Percentiles rank a stretch among this genome's conserved stretches.
These are phyloP conservation scores for Ogataea pignaliae DNA, from an alignment of 805 yeast species.

Conservation along the genomic window DNA sequence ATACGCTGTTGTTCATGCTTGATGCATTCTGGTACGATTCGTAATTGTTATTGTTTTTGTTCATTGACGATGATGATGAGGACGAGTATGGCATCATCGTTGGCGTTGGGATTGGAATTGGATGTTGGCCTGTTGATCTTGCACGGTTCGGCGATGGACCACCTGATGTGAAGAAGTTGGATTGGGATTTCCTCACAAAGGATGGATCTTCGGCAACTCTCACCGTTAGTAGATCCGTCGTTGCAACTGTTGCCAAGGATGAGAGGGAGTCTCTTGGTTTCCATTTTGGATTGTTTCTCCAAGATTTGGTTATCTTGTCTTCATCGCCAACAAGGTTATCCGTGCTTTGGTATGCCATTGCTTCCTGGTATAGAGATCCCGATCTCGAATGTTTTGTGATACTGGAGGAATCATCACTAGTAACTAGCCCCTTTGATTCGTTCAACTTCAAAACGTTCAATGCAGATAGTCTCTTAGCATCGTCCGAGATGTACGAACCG, in stretches of 20 bases:
- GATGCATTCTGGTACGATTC: neutral
- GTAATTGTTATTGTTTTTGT: slow-evolving; percentile 3
- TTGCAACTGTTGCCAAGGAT: slow-evolving; percentile 79
- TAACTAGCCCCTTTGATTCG: slow-evolving; percentile 29
- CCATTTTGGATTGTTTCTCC: slow-evolving; percentile 48
- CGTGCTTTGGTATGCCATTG: slow-evolving; percentile 34
- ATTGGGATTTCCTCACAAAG: slow-evolving; percentile 34
- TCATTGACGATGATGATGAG: no score
- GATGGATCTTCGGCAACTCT: slow-evolving; percentile 62
- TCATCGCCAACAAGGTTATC: slow-evolving; percentile 32
- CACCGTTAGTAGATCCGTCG: slow-evolving; percentile 77
- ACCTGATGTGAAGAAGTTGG: slow-evolving; percentile 19
- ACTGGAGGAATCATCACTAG: slow-evolving; percentile 41
- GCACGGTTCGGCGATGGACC: neutral
- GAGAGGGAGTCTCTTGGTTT: slow-evolving; percentile 59
- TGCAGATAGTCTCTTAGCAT: slow-evolving; percentile 40
- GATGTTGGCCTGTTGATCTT: slow-evolving; percentile 15
- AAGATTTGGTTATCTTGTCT: slow-evolving; percentile 45
- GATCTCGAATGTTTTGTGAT: slow-evolving; percentile 40
- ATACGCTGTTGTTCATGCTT: slow-evolving; percentile 31
- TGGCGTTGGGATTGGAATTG: slow-evolving; percentile 23
- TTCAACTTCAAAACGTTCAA: slow-evolving; percentile 50
- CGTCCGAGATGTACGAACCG: slow-evolving; percentile 15
- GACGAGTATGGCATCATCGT: slow-evolving; percentile 16
- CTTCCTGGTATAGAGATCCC: slow-evolving; percentile 34